Evolutionary conservation across 2,329 filamentous ascomycete species (phyloP), one percentile per base, ranked within the genome.

Genomic region (Cryphonectria naterciae): DNA sequence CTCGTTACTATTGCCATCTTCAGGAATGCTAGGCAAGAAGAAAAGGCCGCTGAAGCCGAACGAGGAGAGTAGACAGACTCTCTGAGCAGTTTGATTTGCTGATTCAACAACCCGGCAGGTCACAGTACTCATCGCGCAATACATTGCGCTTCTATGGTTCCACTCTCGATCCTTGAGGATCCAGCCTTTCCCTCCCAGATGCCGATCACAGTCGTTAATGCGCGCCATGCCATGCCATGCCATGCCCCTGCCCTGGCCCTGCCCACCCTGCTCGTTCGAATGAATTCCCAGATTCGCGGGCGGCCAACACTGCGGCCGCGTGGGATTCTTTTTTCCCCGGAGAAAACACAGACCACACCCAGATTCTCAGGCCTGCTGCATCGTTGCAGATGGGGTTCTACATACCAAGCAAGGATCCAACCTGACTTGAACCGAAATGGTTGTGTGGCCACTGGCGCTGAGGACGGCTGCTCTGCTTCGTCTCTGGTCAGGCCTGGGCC

Each of bases 261-360:
- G 28, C n/a, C 32, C 58, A n/a, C 22, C 39, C 7, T 64, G 35
- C 41, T 25, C 25, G 13, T 19, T 64, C 22, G 22, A 43, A 28
- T 25, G 37, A 19, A 10, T n/a, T 35, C 22, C 28, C 41, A 65
- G 28, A 65, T 65, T 49, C 63, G 25, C 63, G 63, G 41, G 63
- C 32, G 63, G 63, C 63, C 63, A 54, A 13, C 28, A 22, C 41
- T 65, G 63, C 63, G 63, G 17, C 63, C 43, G 25, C 43, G 43
- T 35, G 41, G 63, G 63, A 35, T 65, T 46, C 10, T 39, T 39
- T 39, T 64, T 19, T 11, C 41, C 22, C n/a, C 32, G 22, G 35
- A 37, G 13, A 32, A 32, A 32, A 15, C 54, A 62, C 35, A 39
- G 60, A 62, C 60, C 35, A 62, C 60, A 25, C 22, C 35, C 35